Evolutionary conservation across 1,284 basidiomycete species (phyloP), one percentile per base, ranked within the genome.

Genomic region (Cryptococcus sp.): DNA sequence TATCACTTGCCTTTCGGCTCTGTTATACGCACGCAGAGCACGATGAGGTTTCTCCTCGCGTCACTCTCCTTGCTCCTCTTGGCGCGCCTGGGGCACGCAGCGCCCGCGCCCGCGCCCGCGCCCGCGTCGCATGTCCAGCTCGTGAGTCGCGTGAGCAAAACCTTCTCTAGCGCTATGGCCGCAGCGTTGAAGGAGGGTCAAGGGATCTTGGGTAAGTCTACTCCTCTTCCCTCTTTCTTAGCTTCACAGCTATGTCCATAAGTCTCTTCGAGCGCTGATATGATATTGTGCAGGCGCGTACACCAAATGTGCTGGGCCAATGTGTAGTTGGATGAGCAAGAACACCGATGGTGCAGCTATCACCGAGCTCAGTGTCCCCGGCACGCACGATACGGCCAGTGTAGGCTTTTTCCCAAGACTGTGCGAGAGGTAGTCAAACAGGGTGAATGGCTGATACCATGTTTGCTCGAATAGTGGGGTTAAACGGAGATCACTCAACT

Each of bases 341-440:
- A 40, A 56, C 5, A 13, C 58, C 35, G 58, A 60, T 42, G 16
- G 16, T 17, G 55, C 58, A 23, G 38, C n/a, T 19, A 35, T 60
- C n/a, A 60, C 50, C 13, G 58, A 57, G 39, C 42, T 60, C 19
- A 56, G 54, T 19, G 51, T 60, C 19, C 58, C 58, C 16, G 58
- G 58, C n/a, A 60, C 58, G 5, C 58, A 60, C 20, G 58, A 60
- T 27, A 53, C 58, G n/a, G 58, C 58, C 13, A 52, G 54, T 3
- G 58, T 60, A 15, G 50, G 58, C 43, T 19, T 25, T 19, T 22
- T 16, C 22, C 16, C 17, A 5, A 22, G 16, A 3, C 22, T 22
- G 2, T 46, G 17, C 17, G 25, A 25, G 25, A 25, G 25, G 25
- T 47, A 47, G 45, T 27, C 45, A n/a, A 5, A 19, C 19, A 22